Conservation (phyloP, 169 alveolate species). For the Plasmodium chabaudi region DNA sequence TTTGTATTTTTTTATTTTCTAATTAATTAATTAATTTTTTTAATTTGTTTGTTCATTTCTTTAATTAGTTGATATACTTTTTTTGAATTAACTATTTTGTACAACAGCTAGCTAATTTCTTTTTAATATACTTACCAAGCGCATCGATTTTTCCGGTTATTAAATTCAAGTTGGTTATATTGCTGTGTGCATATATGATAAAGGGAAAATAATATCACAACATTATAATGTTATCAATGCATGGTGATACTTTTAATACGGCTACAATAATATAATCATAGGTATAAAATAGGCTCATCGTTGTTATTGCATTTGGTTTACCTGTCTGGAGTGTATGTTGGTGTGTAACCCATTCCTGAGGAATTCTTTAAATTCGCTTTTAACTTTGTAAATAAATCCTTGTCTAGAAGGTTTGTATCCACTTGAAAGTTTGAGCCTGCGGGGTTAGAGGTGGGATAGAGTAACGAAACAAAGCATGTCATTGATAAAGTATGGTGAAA, state of each 20-base stretch:
- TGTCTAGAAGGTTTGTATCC: slow-evolving; percentile 54
- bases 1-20: too few relatives aligned
- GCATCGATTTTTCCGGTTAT: slow-evolving; percentile 69
- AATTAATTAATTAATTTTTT: too few relatives aligned
- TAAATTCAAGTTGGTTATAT: slow-evolving; percentile 39
- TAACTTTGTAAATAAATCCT: slow-evolving; percentile 49
- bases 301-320: not conserved
- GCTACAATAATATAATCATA: too few relatives aligned
- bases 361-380: slow-evolving; percentile 62
- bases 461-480: not conserved
- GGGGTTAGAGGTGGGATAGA: not conserved
- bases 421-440: slow-evolving; percentile 54
- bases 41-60: too few relatives aligned
- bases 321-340: slow-evolving; percentile 42
- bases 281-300: too few relatives aligned
- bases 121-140: slow-evolving; percentile 21
- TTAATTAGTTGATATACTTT: not conserved
- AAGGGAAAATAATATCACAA: not conserved
- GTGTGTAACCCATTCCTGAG: not conserved
- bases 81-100: not conserved
- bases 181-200: slow-evolving; percentile 13
- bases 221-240: not conserved
- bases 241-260: not conserved
- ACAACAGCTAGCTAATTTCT: not conserved
- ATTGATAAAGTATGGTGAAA: not conserved